These are phyloP conservation scores for Eucalyptus albens DNA, from an alignment of 345 rosid genomes.

Conservation along the genomic window DNA sequence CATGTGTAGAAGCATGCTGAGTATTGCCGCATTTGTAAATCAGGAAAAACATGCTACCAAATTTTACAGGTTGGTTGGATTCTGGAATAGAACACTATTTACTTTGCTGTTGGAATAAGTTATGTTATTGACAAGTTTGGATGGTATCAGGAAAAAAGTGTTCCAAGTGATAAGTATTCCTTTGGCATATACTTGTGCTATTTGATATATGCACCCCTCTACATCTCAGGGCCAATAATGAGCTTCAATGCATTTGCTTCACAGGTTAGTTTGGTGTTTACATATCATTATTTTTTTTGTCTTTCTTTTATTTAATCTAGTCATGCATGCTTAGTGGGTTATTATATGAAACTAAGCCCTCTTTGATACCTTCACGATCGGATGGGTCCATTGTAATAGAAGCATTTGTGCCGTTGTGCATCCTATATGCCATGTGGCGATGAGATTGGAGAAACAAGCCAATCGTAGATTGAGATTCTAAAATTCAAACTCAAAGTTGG, in stretches of 20 bases:
- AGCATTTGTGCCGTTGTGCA: background rate
- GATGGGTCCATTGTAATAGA: background rate
- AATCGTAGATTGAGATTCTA: background rate
- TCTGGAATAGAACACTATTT: background rate
- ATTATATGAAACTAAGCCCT: background rate
- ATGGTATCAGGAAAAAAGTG: conserved; percentile 48
- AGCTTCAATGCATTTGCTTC: conserved; percentile 91
- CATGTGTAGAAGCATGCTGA: conserved; percentile 46
- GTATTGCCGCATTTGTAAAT: conserved; percentile 44
- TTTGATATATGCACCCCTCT: conserved; percentile 85
- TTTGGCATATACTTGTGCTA: conserved; percentile 57
- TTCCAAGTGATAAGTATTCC: conserved; percentile 19
- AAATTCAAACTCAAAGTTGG: background rate
- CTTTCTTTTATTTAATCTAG: background rate
- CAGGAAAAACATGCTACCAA: conserved; percentile 45
- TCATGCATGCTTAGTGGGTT: background rate
- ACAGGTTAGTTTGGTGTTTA: conserved; percentile 43
- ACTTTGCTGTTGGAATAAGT: background rate
- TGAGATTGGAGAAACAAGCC: background rate
- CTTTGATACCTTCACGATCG: background rate
- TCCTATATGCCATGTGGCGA: background rate
- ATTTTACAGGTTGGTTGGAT: conserved; percentile 33
- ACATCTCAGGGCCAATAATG: conserved; percentile 83
- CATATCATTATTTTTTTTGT: background rate
- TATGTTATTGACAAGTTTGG: background rate